Base-by-base conservation (phyloP, 1,284 basidiomycete genomes). In the Chalciporus piperatoides region DNA sequence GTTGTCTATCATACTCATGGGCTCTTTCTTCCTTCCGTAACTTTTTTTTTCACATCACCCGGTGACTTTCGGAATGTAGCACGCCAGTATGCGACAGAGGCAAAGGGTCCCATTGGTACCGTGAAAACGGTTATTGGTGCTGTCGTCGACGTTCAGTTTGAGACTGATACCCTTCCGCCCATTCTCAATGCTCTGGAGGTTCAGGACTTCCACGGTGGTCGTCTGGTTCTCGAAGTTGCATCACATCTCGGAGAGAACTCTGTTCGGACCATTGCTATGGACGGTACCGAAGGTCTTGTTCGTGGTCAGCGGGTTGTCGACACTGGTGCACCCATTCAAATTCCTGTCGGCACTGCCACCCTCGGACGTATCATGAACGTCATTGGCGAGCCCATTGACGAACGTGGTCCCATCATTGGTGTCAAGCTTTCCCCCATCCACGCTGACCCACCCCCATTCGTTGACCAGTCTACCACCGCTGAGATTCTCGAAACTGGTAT, bases 341-440 rank as follows among this genome's bases (percentile, higher is more conserved):
- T 99, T 60, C 96, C 95, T 64, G 96, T 99, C 68, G 96, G 96
- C 58, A 84, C 82, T 57, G 91, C 81, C 56, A 94, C 92, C 46
- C 86, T 98, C 55, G 96, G 95, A 55, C 93, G 96, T 72, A 99
- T 99, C 83, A 97, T 99, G 91, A 99, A 98, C 78, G 96, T 99
- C 75, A 97, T 98, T 76, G 96, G 96, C 68, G 95, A 98, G 74
- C 92, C 96, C 69, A 98, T 99, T 72, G 96, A 99, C 73, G 94
- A 98, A 76, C 92, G 96, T 77, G 96, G 96, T 56, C 94, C 94
- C 60, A 97, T 99, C 78, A 90, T 93, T 76, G 94, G 92, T 70
- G 90, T 87, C 71, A 91, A 91, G 76, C 78, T 88, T 59, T 82
- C 71, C 54, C 91, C 94, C 62, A 99, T 99, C 70, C 96, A 99